Evolutionary conservation across 139 green algal genomes (phyloP), one percentile per base, ranked within the genome.

Genomic region (Ettlia oleoabundans): DNA sequence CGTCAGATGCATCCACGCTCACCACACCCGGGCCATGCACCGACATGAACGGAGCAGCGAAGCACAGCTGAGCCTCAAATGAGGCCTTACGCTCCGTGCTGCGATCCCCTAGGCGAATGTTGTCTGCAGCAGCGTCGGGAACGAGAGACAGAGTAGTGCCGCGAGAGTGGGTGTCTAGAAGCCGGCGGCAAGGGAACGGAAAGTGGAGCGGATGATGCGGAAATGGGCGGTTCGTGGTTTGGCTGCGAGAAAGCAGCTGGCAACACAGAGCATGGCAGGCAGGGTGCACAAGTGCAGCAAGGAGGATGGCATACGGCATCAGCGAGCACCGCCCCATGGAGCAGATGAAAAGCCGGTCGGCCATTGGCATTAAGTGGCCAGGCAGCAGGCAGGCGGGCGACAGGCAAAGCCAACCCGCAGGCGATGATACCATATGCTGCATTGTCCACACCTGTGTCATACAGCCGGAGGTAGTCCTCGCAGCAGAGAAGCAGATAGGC

Each of bases 381-480:
- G n/a, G n/a, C n/a, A n/a, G n/a, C n/a, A n/a, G n/a, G n/a, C n/a
- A n/a, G n/a, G n/a, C n/a, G n/a, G n/a, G n/a, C n/a, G n/a, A n/a
- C n/a, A n/a, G n/a, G n/a, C n/a, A n/a, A n/a, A n/a, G n/a, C n/a
- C n/a, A n/a, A n/a, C n/a, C n/a, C n/a, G n/a, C n/a, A n/a, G n/a
- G n/a, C n/a, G n/a, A n/a, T n/a, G n/a, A n/a, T n/a, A n/a, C n/a
- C n/a, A n/a, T n/a, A n/a, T n/a, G n/a, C n/a, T n/a, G n/a, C n/a
- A n/a, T n/a, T n/a, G n/a, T n/a, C n/a, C n/a, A n/a, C n/a, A 73
- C 79, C 79, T 64, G 68, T 58, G 22, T 22, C 24, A 65, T 91
- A 91, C 33, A 91, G 35, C 4, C 87, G 81, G 42, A 91, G 47
- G 30, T 88, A 86, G 67, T 84, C 47, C 10, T 61, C 76, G n/a